phyloP scores from a whole-genome alignment of 1,139 yeast species.

The Trichomonascaceae sp. region DNA sequence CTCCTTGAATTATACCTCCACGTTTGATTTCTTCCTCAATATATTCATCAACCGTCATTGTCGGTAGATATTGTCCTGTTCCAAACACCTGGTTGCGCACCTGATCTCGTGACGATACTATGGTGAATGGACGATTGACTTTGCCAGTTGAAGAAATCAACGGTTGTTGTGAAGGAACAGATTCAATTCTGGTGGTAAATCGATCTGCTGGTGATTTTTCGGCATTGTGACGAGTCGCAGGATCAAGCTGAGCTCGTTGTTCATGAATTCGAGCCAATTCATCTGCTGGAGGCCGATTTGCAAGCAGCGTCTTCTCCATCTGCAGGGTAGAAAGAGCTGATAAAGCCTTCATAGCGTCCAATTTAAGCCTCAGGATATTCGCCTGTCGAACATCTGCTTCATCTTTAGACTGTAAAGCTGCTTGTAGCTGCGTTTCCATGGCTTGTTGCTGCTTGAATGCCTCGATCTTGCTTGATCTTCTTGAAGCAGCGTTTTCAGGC shows the following conservation, averaged over 20 bases:
- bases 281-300: conserved; percentile 19
- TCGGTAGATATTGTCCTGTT: conserved; percentile 88
- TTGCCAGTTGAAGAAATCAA: conserved; percentile 43
- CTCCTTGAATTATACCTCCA: conserved; percentile 65
- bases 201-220: conserved; percentile 3
- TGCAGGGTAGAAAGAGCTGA: conserved; percentile 46
- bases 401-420: conserved; percentile 37
- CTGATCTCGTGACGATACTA: conserved; percentile 54
- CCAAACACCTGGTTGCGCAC: conserved; percentile 68
- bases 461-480: conserved; percentile 68
- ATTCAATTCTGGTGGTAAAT: conserved; percentile 15
- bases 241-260: conserved; percentile 9
- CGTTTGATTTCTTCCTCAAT: conserved; percentile 77
- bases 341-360: conserved; percentile 49
- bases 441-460: conserved; percentile 57
- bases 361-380: conserved; percentile 49
- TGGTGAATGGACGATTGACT: conserved; percentile 77
- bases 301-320: conserved; percentile 53
- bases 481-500: conserved; percentile 44
- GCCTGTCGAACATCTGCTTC: conserved; percentile 57
- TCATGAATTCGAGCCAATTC: conserved; percentile 8
- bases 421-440: conserved; percentile 32
- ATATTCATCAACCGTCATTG: conserved; percentile 91
- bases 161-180: conserved; percentile 10
- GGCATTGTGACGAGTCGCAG: conserved; percentile 6